Conservation (phyloP, 768 basidiomycete species). For the Thelephora aurantiotincta region DNA sequence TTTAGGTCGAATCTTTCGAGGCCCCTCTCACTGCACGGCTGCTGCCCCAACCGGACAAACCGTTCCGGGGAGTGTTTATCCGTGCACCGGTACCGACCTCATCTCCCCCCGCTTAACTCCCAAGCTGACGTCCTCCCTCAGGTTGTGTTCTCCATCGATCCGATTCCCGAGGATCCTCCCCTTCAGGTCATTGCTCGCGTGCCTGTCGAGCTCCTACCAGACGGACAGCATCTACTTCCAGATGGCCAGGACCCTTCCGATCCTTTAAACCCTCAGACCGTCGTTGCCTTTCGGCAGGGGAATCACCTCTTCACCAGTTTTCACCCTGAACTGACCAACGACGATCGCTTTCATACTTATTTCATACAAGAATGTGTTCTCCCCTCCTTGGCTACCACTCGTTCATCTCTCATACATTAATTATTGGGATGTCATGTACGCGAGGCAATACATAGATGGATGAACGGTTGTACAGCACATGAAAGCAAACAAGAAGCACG, state of each 20-base stretch:
- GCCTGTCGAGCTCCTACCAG: slow-evolving; percentile 34
- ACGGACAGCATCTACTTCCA: slow-evolving; percentile 23
- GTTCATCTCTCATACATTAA: too few species aligned
- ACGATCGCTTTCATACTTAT: slow-evolving; percentile 84
- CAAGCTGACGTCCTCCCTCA: slow-evolving; percentile 13
- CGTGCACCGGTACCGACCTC: slow-evolving; percentile 52
- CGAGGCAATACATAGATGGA: too few species aligned
- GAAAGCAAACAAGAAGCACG: too few species aligned
- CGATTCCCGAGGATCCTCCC: slow-evolving; percentile 33
- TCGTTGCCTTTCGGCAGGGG: slow-evolving; percentile 82
- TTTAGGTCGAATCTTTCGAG: slow-evolving; percentile 84
- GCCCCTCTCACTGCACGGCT: slow-evolving; percentile 52
- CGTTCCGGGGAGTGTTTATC: slow-evolving; percentile 84
- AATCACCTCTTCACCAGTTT: slow-evolving; percentile 78
- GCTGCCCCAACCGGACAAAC: slow-evolving; percentile 39
- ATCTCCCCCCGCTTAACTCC: too few species aligned
- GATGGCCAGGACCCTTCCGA: slow-evolving; percentile 29
- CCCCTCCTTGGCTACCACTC: slow-evolving; percentile 6
- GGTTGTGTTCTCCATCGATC: slow-evolving; percentile 47
- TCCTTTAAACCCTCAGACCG: slow-evolving; percentile 39
- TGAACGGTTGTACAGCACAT: too few species aligned
- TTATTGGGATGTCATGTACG: too few species aligned
- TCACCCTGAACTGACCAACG: slow-evolving; percentile 86
- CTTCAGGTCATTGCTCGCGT: slow-evolving; percentile 63
- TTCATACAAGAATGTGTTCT: slow-evolving; percentile 70